A percentile compares a stretch with the other conserved stretches of the same genome.
Evolutionary conservation across 2,329 filamentous ascomycete species (phyloP).

Genomic region (Hymenoscyphus infarciens): DNA sequence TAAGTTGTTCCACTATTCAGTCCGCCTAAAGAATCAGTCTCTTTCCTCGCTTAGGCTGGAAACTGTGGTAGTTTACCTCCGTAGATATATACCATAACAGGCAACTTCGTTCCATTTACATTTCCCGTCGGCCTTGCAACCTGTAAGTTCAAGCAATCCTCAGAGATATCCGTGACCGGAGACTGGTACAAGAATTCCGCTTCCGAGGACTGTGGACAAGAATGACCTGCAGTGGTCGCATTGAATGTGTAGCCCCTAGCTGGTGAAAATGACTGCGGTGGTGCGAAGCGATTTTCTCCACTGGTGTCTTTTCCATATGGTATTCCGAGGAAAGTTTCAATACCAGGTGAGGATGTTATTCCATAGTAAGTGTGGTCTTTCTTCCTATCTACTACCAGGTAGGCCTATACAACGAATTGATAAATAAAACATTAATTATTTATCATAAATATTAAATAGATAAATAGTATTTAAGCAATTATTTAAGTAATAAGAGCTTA

Average conservation of each 20-base stretch:
- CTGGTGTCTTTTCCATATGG: conserved; percentile 46
- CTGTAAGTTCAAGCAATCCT: conserved; percentile 58
- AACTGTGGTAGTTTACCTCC: conserved; percentile 43
- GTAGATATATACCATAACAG: conserved; percentile 66
- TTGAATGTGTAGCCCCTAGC: conserved; percentile 36
- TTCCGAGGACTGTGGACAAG: conserved; percentile 43
- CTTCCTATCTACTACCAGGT: conserved; percentile 24
- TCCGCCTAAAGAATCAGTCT: conserved; percentile 14
- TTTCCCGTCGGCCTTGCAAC: conserved; percentile 55
- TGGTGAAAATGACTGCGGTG: conserved; percentile 38
- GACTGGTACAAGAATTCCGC: conserved; percentile 35
- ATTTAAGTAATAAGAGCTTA: too few relatives aligned
- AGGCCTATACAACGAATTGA: too few relatives aligned
- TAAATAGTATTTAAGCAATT: too few relatives aligned
- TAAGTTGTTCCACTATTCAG: conserved; percentile 17
- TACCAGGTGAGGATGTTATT: conserved; percentile 39
- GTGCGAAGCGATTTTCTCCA: conserved; percentile 45
- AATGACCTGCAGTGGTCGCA: conserved; percentile 41
- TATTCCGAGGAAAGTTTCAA: conserved; percentile 47
- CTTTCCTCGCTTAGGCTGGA: background rate
- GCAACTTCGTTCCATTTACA: conserved; percentile 53
- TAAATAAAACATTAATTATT: too few relatives aligned
- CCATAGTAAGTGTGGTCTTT: conserved; percentile 42
- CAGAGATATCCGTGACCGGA: conserved; percentile 42
- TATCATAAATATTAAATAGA: too few relatives aligned